Base-by-base conservation (phyloP, 352 stramenopile genomes). In the Phytophthora europaea region DNA sequence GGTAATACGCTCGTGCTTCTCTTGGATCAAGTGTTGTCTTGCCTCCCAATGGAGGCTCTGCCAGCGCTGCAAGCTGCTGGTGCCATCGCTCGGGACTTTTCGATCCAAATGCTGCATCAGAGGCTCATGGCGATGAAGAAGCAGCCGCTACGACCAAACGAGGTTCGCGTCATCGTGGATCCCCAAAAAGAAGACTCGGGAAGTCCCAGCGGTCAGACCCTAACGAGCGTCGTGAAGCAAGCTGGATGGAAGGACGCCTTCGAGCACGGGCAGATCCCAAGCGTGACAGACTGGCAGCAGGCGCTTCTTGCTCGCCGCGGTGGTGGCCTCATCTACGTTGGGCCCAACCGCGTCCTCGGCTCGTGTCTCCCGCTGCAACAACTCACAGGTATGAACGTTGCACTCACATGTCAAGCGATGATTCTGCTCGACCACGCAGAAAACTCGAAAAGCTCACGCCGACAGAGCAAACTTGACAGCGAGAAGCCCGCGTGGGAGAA, bases 391-490 rank as follows among this genome's bases (percentile, higher is more conserved):
- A 92, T 97, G 83, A 93, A 91, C 62, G 65, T 88, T 5, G 65
- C 73, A 5, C 57, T 70, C 20, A 84, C 80, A n/a, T 97, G 88
- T 52, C 85, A 95, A 61, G 83, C 85, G 6, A 71, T 95, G 23
- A 66, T 96, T 45, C 55, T 95, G 4, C 64, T 96, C 0, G 90
- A 97, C 66, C 87, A 89, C n/a, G 86, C 88, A 4, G 90, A 97
- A 66, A 98, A 94, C 61, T 61, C 81, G 12, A 74, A 67, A 23
- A 97, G 87, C 47, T 72, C 72, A n/a, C 80, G 92, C 16, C 80
- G 92, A 22, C 90, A 96, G 75, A 97, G 88, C 74, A 98, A 98
- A 75, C 28, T 88, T 43, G 88, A 97, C 70, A 97, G 85, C 45
- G 79, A 94, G 40, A 98, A 98, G 66, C 38, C 74, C 0, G 65